Conservation (phyloP, 495 filamentous ascomycete species). For the Terfezia boudieri region DNA sequence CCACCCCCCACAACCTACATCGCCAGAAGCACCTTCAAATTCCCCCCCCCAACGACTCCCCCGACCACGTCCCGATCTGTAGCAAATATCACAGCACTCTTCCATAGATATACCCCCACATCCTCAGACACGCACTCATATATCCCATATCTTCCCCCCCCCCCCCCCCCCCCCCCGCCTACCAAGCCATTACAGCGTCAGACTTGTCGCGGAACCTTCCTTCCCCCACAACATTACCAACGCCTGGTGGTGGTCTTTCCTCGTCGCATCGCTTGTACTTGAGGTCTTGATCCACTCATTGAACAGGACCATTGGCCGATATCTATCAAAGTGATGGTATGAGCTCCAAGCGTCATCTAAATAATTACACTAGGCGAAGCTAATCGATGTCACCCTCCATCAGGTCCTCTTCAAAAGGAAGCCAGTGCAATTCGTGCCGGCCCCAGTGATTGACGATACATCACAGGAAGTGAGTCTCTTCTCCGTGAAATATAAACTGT, state of each 20-base stretch:
- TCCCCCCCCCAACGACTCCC: not conserved
- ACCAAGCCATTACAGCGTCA: not conserved
- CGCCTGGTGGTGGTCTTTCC: not conserved
- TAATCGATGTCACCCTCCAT: conserved; percentile 1
- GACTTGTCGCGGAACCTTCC: not conserved
- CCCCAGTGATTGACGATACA: conserved; percentile 37
- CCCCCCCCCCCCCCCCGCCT: conserved; percentile 22
- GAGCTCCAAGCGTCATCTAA: not conserved
- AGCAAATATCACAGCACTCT: not conserved
- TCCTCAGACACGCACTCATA: conserved; percentile 19
- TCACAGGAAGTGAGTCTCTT: conserved; percentile 13
- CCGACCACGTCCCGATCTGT: conserved; percentile 15
- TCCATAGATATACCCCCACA: not conserved
- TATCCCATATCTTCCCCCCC: conserved; percentile 21
- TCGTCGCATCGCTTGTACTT: not conserved
- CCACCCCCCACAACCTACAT: conserved; percentile 5
- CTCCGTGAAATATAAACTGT: conserved; percentile 24
- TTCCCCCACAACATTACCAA: not conserved
- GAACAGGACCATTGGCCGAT: too few species aligned
- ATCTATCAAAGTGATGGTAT: not conserved
- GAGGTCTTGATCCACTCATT: not conserved
- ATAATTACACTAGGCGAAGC: conserved; percentile 14
- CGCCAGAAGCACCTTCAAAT: conserved; percentile 12
- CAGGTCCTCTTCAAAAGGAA: conserved; percentile 94
- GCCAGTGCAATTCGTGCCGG: conserved; percentile 62